A percentile compares a stretch with the other conserved stretches of the same genome.
phyloP scores from a whole-genome alignment of 306 rosid species.

The Cercis canadensis region DNA sequence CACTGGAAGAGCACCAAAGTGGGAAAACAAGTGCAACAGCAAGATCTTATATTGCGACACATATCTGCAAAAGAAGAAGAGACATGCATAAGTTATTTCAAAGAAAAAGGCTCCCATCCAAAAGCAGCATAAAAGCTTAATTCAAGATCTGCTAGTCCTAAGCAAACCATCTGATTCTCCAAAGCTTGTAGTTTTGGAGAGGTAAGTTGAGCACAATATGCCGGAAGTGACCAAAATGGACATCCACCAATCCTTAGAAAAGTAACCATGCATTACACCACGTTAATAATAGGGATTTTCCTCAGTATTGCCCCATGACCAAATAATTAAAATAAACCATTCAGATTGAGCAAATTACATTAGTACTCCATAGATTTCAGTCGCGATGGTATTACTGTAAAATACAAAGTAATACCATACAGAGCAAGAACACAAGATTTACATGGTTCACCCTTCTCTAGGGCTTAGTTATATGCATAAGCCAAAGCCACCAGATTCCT shows the following conservation, averaged over 20 bases:
- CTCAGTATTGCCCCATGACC: not conserved
- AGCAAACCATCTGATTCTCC: constrained; percentile 25
- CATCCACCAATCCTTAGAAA: constrained; percentile 3
- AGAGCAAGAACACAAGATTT: too few species aligned
- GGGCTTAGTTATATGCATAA: not conserved
- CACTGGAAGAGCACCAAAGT: constrained; percentile 77
- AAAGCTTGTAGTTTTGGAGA: constrained; percentile 4
- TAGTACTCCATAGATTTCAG: not conserved
- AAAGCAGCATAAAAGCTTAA: constrained; percentile 13
- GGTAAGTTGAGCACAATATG: not conserved
- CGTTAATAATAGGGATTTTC: constrained; percentile 3
- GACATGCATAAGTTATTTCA: constrained; percentile 29
- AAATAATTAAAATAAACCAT: constrained; percentile 27
- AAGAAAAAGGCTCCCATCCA: not conserved
- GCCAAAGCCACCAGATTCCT: constrained; percentile 17
- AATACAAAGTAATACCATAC: too few species aligned
- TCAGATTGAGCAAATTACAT: not conserved
- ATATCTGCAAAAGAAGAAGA: constrained; percentile 59
- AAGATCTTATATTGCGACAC: constrained; percentile 80
- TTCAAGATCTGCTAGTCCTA: constrained; percentile 9
- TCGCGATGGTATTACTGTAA: too few species aligned
- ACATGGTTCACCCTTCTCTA: too few species aligned
- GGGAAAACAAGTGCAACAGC: constrained; percentile 79
- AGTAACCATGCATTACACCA: not conserved
- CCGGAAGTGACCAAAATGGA: constrained; percentile 15